Evolutionary conservation across 1,284 basidiomycete genomes (phyloP).

Genomic region (Phylloboletellus chloephorus): DNA sequence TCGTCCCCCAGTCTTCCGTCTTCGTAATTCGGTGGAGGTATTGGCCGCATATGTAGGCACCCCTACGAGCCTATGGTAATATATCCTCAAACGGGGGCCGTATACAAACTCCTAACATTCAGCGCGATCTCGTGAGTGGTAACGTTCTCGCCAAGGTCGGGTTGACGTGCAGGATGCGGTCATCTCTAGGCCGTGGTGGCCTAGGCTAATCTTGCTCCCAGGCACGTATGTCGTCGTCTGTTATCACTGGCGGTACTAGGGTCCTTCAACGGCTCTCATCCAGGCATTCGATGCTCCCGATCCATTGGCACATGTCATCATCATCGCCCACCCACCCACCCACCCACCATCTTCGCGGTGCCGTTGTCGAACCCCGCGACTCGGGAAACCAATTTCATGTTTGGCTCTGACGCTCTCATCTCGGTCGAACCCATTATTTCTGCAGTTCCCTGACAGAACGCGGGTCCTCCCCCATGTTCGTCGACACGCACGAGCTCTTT

Average conservation of each 20-base stretch:
- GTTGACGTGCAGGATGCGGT: slow-evolving; percentile 3
- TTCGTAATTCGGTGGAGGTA: slow-evolving; percentile 18
- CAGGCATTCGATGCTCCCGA: slow-evolving; percentile 18
- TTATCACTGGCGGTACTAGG: slow-evolving; percentile 4
- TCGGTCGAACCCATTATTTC: slow-evolving; percentile 7
- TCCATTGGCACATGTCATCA: not conserved
- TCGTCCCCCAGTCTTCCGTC: slow-evolving; percentile 14
- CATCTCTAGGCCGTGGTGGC: slow-evolving; percentile 5
- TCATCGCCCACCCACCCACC: too few species aligned
- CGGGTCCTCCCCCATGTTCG: slow-evolving; percentile 11
- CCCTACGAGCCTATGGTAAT: slow-evolving; percentile 16
- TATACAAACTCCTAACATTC: slow-evolving; percentile 19
- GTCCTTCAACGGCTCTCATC: slow-evolving; percentile 14
- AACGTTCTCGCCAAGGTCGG: not conserved
- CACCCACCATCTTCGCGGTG: slow-evolving; percentile 12
- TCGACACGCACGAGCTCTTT: slow-evolving; percentile 13
- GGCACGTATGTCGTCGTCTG: slow-evolving; percentile 18
- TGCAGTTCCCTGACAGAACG: slow-evolving; percentile 15
- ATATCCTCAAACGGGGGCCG: slow-evolving; percentile 16
- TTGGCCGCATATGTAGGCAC: slow-evolving; percentile 13
- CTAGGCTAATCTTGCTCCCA: slow-evolving; percentile 15
- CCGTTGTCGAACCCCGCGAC: slow-evolving; percentile 15
- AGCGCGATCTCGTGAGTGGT: slow-evolving; percentile 16
- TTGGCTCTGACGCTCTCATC: slow-evolving; percentile 1
- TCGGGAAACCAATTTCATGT: slow-evolving; percentile 10